A percentile compares a stretch with the other conserved stretches of the same genome.
Conservation (phyloP, 352 stramenopile genomes). For the Globisporangium barbulae region DNA sequence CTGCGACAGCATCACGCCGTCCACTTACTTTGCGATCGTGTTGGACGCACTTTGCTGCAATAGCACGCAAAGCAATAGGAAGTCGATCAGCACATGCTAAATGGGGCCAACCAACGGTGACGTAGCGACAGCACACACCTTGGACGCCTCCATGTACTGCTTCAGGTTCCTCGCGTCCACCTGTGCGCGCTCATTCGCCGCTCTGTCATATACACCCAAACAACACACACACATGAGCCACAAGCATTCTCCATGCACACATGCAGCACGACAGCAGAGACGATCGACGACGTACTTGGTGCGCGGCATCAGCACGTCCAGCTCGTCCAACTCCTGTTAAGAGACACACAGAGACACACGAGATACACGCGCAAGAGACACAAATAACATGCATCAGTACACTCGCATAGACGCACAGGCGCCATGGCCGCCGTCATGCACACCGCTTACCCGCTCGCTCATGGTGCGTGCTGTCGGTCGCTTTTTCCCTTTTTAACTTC, state of each 20-base stretch:
- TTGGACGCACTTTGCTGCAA: conserved; percentile 12
- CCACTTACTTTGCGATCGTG: conserved; percentile 20
- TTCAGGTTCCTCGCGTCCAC: conserved; percentile 52
- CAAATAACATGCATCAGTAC: not conserved
- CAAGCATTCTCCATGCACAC: conserved; percentile 7
- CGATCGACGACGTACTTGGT: conserved; percentile 38
- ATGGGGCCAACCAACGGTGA: not conserved
- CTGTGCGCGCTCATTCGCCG: conserved; percentile 36
- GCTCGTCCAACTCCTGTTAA: conserved; percentile 38
- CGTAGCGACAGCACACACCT: conserved; percentile 18
- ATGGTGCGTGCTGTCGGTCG: not conserved
- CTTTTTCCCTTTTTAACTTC: conserved; percentile 1
- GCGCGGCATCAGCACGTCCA: conserved; percentile 67
- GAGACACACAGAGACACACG: not conserved
- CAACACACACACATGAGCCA: not conserved
- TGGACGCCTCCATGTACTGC: conserved; percentile 55
- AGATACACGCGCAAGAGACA: not conserved
- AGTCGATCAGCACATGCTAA: not conserved
- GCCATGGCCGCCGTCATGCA: not conserved
- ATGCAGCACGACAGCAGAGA: not conserved
- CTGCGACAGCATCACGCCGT: conserved; percentile 15
- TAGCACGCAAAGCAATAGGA: not conserved
- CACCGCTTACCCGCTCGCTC: conserved; percentile 2
- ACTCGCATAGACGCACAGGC: not conserved
- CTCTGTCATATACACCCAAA: conserved; percentile 18